Evolutionary conservation across 352 stramenopile species (phyloP).

Genomic region (Pythium rhizo-oryzae): DNA sequence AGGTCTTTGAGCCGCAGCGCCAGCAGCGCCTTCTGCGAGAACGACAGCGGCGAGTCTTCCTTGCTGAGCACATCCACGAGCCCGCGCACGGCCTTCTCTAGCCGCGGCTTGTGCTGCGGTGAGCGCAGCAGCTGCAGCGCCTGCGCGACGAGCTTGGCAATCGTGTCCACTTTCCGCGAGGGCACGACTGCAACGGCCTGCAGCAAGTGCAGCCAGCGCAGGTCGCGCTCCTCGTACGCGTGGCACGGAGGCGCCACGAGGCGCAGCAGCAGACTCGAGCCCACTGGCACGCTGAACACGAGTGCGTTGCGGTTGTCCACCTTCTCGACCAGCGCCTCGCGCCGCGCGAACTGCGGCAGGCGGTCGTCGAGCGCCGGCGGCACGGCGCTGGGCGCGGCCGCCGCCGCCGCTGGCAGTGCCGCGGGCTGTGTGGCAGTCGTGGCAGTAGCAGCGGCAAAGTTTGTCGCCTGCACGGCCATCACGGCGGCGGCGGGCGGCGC

Average conservation of each 20-base stretch:
- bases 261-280: slow-evolving; percentile 62
- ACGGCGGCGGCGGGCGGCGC: background rate
- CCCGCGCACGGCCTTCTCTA: slow-evolving; percentile 35
- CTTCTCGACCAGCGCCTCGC: slow-evolving; percentile 57
- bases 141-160: slow-evolving; percentile 48
- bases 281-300: slow-evolving; percentile 48
- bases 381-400: slow-evolving; percentile 5
- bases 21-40: slow-evolving; percentile 42
- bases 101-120: slow-evolving; percentile 30
- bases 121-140: slow-evolving; percentile 52
- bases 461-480: background rate
- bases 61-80: slow-evolving; percentile 35
- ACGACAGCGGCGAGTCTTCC: slow-evolving; percentile 20
- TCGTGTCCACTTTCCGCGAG: slow-evolving; percentile 56
- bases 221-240: slow-evolving; percentile 63
- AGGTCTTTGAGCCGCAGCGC: slow-evolving; percentile 70
- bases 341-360: slow-evolving; percentile 56
- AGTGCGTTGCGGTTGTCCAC: slow-evolving; percentile 56
- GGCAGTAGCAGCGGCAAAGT: background rate
- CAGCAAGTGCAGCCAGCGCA: slow-evolving; percentile 72
- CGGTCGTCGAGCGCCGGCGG: slow-evolving; percentile 23
- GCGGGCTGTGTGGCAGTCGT: background rate
- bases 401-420: background rate
- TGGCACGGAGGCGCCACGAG: slow-evolving; percentile 46
- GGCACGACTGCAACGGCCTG: slow-evolving; percentile 62